Evolutionary conservation across 2,329 filamentous ascomycete genomes (phyloP).

Genomic region (Apiospora aurea): DNA sequence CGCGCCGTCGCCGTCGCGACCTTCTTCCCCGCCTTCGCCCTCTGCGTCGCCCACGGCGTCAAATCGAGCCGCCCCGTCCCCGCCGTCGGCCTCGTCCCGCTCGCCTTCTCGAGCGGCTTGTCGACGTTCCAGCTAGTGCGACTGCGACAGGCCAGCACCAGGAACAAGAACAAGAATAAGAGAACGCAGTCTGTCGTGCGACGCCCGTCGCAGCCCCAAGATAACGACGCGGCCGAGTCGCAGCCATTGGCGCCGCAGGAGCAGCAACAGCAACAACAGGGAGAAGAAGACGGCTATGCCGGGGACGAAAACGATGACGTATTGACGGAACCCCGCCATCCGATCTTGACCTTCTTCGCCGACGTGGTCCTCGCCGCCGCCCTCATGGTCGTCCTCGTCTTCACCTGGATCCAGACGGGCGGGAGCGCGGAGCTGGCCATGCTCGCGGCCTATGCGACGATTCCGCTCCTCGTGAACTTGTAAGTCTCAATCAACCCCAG

Average conservation of each 20-base stretch:
- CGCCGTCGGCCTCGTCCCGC: conserved; percentile 49
- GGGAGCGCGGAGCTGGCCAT: conserved; percentile 44
- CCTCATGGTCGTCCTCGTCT: conserved; percentile 49
- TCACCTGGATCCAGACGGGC: conserved; percentile 46
- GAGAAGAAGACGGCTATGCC: not conserved
- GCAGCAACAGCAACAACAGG: not conserved
- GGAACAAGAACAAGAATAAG: not conserved
- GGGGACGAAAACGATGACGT: not conserved
- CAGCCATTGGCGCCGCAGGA: not conserved
- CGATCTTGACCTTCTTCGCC: conserved; percentile 45
- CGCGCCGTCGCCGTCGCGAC: conserved; percentile 45
- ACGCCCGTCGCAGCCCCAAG: conserved; percentile 25
- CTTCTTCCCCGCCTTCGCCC: conserved; percentile 49
- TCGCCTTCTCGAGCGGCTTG: conserved; percentile 44
- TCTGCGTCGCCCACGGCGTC: conserved; percentile 48
- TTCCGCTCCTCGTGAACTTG: conserved; percentile 51
- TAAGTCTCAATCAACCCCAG: conserved; percentile 34
- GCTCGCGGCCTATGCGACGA: conserved; percentile 51
- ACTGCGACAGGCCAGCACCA: not conserved
- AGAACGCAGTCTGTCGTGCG: conserved; percentile 25
- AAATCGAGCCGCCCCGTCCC: conserved; percentile 45
- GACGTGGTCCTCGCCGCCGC: conserved; percentile 47
- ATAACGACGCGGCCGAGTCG: conserved; percentile 20
- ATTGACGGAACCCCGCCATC: not conserved
- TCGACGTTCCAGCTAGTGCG: conserved; percentile 37